A percentile compares a stretch with the other conserved stretches of the same genome.
These are phyloP conservation scores for Crithidia brevicula DNA, from an alignment of 208 protist genomes.

Conservation along the genomic window DNA sequence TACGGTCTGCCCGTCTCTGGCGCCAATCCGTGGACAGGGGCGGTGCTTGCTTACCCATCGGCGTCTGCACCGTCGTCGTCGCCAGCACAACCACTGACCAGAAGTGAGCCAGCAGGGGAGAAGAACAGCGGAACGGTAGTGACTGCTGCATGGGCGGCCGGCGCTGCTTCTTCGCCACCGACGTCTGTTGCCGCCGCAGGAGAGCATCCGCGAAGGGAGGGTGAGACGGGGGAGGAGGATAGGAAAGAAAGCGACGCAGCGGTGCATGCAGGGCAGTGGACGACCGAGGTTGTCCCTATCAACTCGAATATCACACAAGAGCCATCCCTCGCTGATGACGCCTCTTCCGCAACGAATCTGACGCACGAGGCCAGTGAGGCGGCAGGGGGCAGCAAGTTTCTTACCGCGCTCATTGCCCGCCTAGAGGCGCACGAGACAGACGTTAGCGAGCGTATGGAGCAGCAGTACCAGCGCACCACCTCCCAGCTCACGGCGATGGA, in stretches of 20 bases:
- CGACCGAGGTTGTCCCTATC: too few species aligned
- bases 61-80: neutral
- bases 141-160: too few species aligned
- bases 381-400: constrained; percentile 43
- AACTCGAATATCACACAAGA: too few species aligned
- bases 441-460: constrained; percentile 56
- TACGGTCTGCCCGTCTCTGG: neutral
- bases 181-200: too few species aligned
- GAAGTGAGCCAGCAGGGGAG: too few species aligned
- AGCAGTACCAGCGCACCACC: constrained; percentile 56
- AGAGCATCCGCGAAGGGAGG: too few species aligned
- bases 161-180: too few species aligned
- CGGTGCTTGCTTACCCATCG: neutral
- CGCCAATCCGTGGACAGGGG: constrained; percentile 2
- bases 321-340: constrained; percentile 3
- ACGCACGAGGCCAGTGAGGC: constrained; percentile 24
- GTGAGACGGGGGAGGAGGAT: too few species aligned
- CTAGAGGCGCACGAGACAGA: constrained; percentile 59
- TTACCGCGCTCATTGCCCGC: constrained; percentile 45
- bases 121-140: too few species aligned
- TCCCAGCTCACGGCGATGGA: constrained; percentile 42
- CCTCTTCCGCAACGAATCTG: neutral
- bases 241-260: too few species aligned
- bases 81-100: too few species aligned
- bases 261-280: too few species aligned